Evolutionary conservation across 2,329 filamentous ascomycete species (phyloP).

Genomic region (Diaporthe sp.): DNA sequence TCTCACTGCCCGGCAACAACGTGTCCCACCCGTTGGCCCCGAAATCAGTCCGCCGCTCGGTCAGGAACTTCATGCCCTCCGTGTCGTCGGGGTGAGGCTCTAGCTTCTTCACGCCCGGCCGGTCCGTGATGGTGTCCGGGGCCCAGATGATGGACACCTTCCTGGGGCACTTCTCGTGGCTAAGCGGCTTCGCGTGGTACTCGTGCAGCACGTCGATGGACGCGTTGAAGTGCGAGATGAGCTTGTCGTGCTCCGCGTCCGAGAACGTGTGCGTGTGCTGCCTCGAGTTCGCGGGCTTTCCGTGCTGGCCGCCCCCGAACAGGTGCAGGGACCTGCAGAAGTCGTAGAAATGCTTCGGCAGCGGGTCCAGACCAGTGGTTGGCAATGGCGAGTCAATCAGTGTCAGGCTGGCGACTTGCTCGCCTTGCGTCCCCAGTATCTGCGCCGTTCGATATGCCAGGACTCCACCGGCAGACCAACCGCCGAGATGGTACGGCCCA

Average conservation of each 20-base stretch:
- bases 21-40: slow-evolving; percentile 26
- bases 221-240: slow-evolving; percentile 30
- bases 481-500: slow-evolving; percentile 77
- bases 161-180: not conserved
- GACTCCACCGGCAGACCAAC: slow-evolving; percentile 83
- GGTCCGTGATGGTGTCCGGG: slow-evolving; percentile 28
- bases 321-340: slow-evolving; percentile 32
- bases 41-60: slow-evolving; percentile 23
- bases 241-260: slow-evolving; percentile 22
- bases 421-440: not conserved
- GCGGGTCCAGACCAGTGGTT: slow-evolving; percentile 2
- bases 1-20: slow-evolving; percentile 10
- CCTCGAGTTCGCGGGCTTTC: slow-evolving; percentile 13
- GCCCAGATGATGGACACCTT: slow-evolving; percentile 33
- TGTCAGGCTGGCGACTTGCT: not conserved
- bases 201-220: slow-evolving; percentile 29
- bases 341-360: slow-evolving; percentile 25
- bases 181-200: slow-evolving; percentile 14
- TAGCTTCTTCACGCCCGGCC: slow-evolving; percentile 14
- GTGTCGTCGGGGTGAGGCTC: slow-evolving; percentile 23
- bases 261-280: slow-evolving; percentile 17
- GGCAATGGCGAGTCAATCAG: slow-evolving; percentile 19
- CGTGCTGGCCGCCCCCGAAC: slow-evolving; percentile 27
- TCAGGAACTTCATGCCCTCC: slow-evolving; percentile 33
- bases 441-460: slow-evolving; percentile 55